Conservation (phyloP, 2,329 filamentous ascomycete genomes). For the Arthrobotrys conoides region DNA sequence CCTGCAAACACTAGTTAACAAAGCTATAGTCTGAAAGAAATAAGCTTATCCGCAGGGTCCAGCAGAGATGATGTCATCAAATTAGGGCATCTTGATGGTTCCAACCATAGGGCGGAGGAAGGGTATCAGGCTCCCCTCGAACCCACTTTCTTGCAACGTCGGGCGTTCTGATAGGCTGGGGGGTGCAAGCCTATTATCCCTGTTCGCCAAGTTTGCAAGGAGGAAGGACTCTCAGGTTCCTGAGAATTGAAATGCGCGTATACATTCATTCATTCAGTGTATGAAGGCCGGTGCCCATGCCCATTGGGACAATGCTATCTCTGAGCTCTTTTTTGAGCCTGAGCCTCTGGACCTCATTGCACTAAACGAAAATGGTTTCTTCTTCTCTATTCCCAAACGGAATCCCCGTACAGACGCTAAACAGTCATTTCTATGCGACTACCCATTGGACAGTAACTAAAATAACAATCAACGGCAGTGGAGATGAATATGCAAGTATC, state of each 20-base stretch:
- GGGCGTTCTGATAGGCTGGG: constrained; percentile 9
- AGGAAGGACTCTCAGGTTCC: constrained; percentile 12
- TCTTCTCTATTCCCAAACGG: not conserved
- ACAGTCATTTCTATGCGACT: constrained; percentile 24
- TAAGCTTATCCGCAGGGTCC: constrained; percentile 41
- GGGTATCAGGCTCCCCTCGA: not conserved
- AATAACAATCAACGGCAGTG: constrained; percentile 18
- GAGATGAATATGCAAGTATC: constrained; percentile 25
- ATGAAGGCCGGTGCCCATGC: not conserved
- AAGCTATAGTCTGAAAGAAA: constrained; percentile 14
- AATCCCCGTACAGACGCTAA: constrained; percentile 10
- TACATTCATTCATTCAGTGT: not conserved
- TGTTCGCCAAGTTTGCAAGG: not conserved
- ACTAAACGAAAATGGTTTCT: constrained; percentile 5
- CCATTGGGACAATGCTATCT: constrained; percentile 11
- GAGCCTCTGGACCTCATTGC: constrained; percentile 3
- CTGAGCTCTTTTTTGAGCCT: not conserved
- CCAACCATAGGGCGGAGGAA: not conserved
- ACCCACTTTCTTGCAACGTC: constrained; percentile 40
- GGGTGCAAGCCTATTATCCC: constrained; percentile 6
- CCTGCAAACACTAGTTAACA: constrained; percentile 11
- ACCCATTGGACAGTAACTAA: constrained; percentile 5
- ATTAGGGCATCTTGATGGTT: not conserved
- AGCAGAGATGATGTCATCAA: constrained; percentile 32
- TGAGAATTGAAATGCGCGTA: constrained; percentile 39